Evolutionary conservation across 164 flowering plant species (phyloP).

Genomic region (Vitis riparia): DNA sequence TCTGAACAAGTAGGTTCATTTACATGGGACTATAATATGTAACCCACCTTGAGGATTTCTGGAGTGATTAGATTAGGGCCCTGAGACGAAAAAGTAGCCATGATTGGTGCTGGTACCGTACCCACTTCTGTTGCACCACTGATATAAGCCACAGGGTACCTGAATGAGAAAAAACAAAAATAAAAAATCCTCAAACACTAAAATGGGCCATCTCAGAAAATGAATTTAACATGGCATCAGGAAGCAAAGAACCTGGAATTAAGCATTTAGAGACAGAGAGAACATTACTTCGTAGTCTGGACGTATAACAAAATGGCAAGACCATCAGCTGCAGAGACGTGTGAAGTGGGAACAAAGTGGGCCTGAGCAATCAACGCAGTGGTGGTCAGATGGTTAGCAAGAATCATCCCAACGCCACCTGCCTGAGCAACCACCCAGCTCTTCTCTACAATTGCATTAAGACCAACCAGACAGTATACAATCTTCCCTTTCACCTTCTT

Average conservation of each 20-base stretch:
- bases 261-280: too few relatives aligned
- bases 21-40: too few relatives aligned
- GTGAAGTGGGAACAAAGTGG: too few relatives aligned
- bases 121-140: too few relatives aligned
- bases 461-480: neutral
- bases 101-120: neutral
- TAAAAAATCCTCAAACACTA: too few relatives aligned
- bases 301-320: neutral
- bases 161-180: too few relatives aligned
- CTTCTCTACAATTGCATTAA: neutral
- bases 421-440: constrained; percentile 2
- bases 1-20: too few relatives aligned
- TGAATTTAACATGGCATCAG: too few relatives aligned
- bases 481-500: too few relatives aligned
- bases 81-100: neutral
- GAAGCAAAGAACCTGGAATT: neutral
- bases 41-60: neutral
- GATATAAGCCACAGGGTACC: too few relatives aligned
- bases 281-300: neutral
- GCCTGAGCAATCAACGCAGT: neutral
- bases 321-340: too few relatives aligned
- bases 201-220: too few relatives aligned
- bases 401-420: constrained; percentile 2
- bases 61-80: neutral
- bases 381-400: neutral